Conservation (phyloP, 305 asterid genomes). For the Petunia hybrid region DNA sequence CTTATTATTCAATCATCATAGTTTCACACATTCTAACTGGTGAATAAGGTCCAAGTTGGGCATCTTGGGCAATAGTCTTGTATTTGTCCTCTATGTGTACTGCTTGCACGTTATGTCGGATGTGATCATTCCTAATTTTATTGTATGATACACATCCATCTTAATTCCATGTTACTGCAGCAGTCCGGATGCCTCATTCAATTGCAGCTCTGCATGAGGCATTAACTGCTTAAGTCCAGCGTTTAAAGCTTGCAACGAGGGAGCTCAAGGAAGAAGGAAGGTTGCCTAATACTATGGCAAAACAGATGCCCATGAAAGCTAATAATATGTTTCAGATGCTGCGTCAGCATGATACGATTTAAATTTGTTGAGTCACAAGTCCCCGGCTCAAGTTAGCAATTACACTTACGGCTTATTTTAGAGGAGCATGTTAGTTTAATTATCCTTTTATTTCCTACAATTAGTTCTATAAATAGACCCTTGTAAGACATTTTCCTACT, state of each 20-base stretch:
- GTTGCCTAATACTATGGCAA: not conserved
- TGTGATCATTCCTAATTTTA: too few relatives aligned
- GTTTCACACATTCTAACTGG: not conserved
- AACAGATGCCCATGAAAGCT: conserved; percentile 28
- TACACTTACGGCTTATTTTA: too few relatives aligned
- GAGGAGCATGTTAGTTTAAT: too few relatives aligned
- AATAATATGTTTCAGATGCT: conserved; percentile 30
- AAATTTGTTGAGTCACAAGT: too few relatives aligned
- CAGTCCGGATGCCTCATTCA: too few relatives aligned
- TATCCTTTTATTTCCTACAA: too few relatives aligned
- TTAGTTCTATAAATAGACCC: too few relatives aligned
- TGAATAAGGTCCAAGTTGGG: not conserved
- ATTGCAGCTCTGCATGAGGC: conserved; percentile 39
- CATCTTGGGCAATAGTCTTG: not conserved
- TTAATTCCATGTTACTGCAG: not conserved
- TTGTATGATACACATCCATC: not conserved
- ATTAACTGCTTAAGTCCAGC: conserved; percentile 33
- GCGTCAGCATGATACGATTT: not conserved
- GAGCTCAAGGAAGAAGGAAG: conserved; percentile 32
- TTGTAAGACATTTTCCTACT: too few relatives aligned
- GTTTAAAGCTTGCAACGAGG: conserved; percentile 28
- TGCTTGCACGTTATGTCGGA: not conserved
- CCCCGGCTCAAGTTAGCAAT: too few relatives aligned
- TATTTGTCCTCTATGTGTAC: not conserved
- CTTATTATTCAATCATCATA: not conserved